Evolutionary conservation across 805 yeast genomes (phyloP).

Genomic region (Yarrowia sp.): DNA sequence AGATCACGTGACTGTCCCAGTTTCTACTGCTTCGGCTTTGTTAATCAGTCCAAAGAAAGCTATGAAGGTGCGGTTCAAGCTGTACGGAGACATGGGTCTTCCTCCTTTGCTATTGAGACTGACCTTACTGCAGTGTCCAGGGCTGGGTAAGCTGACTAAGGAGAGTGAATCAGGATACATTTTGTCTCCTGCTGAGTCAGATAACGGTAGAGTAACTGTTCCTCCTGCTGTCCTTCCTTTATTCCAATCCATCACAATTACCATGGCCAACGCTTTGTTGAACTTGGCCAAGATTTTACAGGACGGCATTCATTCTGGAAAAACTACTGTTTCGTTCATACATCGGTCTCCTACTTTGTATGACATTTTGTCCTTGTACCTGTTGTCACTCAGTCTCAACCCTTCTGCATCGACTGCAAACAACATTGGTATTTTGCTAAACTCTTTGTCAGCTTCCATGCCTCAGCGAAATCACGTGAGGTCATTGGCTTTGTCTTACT

Average conservation of each 20-base stretch:
- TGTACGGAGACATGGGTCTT: slow-evolving; percentile 17
- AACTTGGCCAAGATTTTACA: slow-evolving; percentile 39
- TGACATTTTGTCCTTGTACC: slow-evolving; percentile 37
- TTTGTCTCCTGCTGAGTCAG: neutral
- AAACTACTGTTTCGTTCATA: slow-evolving; percentile 28
- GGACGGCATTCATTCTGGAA: slow-evolving; percentile 35
- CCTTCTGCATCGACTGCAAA: slow-evolving; percentile 39
- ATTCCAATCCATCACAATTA: neutral
- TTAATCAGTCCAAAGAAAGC: slow-evolving; percentile 8
- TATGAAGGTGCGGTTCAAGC: slow-evolving; percentile 3
- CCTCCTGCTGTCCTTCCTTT: neutral
- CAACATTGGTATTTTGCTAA: slow-evolving; percentile 39
- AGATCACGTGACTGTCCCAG: neutral
- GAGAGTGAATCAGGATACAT: neutral
- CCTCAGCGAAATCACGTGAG: slow-evolving; percentile 15
- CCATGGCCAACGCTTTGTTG: slow-evolving; percentile 35
- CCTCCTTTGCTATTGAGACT: slow-evolving; percentile 17
- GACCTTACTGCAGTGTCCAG: neutral
- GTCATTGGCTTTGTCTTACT: slow-evolving; percentile 36
- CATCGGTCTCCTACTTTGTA: slow-evolving; percentile 31
- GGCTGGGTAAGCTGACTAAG: neutral
- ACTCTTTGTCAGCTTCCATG: slow-evolving; percentile 27
- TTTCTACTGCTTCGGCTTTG: neutral
- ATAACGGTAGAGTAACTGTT: neutral
- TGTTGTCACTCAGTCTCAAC: slow-evolving; percentile 36